Evolutionary conservation across 75 land plant genomes (phyloP), one percentile per base, ranked within the genome.

Genomic region (Ceratopteris richardii): DNA sequence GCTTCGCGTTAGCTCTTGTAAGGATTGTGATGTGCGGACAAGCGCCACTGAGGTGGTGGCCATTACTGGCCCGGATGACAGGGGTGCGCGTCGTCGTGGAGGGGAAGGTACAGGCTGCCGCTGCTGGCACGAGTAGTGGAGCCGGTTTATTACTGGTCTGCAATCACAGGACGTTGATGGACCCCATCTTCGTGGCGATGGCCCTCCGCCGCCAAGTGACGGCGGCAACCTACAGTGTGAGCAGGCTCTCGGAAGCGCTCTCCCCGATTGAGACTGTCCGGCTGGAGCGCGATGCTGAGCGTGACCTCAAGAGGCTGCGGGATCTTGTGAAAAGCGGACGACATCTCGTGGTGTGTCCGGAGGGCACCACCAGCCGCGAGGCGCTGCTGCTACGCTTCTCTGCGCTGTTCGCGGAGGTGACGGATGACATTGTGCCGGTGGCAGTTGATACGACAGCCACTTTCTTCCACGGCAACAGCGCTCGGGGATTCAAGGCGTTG

Each of bases 301-400:
- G 16, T 18, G 73, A 70, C 33, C 5, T 42, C 22, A 28, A 37
- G 36, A 44, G 28, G 53, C 33, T 70, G 39, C 21, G 56, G 41
- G 21, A 14, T 12, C 36, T 70, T 4, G 29, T 70, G 18, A 24
- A 65, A 21, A 41, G 55, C 31, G 28, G 42, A 21, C 23, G 52
- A 24, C 13, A 43, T 25, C 57, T 37, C 17, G 22, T 82, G 12
- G 81, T 85, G 17, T 85, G 82, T 58, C 89, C 89, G 0, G 89
- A 85, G 56, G 89, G 85, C 13, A 85, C 89, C 4, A 85, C 89
- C 0, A 76, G 89, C 51, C 67, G 89, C 27, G 89, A 82, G 33
- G 77, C 82, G 0, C 76, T 67, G 40, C 63, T 85, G 20, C 69
- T 85, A 12, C 47, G 86, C 22, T 85, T 85, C 58, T 65, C 67